Evolutionary conservation across 129 eudicot genomes (phyloP).

Genomic region (Ambrosia artemisiifolia): DNA sequence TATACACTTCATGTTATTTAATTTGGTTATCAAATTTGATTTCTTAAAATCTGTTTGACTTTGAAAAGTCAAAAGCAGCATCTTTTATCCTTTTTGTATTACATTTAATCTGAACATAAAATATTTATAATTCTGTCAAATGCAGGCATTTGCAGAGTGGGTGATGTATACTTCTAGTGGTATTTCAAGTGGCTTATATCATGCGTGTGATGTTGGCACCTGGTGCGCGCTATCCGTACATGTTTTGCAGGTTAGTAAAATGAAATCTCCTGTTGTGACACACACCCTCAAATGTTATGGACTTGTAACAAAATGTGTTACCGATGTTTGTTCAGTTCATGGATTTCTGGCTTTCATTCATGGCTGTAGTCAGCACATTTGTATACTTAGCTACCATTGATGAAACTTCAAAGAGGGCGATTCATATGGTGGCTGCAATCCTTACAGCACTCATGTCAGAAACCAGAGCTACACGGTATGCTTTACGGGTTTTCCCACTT

Average conservation of each 20-base stretch:
- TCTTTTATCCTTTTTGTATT: neutral
- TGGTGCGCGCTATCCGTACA: constrained; percentile 65
- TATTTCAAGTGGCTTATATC: constrained; percentile 76
- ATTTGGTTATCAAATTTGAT: too few relatives aligned
- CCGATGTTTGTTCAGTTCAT: constrained; percentile 47
- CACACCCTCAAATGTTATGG: neutral
- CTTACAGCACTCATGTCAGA: constrained; percentile 84
- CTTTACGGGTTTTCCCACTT: constrained; percentile 3
- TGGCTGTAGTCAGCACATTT: constrained; percentile 92
- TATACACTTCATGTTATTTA: too few relatives aligned
- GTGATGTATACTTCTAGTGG: constrained; percentile 80
- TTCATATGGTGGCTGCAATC: constrained; percentile 69
- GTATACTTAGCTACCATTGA: constrained; percentile 68
- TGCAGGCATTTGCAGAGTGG: constrained; percentile 91
- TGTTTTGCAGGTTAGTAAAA: constrained; percentile 60
- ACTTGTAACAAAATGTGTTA: neutral
- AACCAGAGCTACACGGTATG: constrained; percentile 71
- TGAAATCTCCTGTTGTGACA: neutral
- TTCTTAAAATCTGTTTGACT: neutral
- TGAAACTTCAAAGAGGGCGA: constrained; percentile 71
- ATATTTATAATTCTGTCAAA: neutral
- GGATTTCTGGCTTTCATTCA: constrained; percentile 96
- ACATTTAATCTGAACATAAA: neutral
- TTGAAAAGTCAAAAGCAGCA: neutral
- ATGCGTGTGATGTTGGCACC: constrained; percentile 87